A percentile compares a stretch with the other conserved stretches of the same genome.
Evolutionary conservation across 2,329 filamentous ascomycete species (phyloP).

Genomic region (Aspergillus sergii): DNA sequence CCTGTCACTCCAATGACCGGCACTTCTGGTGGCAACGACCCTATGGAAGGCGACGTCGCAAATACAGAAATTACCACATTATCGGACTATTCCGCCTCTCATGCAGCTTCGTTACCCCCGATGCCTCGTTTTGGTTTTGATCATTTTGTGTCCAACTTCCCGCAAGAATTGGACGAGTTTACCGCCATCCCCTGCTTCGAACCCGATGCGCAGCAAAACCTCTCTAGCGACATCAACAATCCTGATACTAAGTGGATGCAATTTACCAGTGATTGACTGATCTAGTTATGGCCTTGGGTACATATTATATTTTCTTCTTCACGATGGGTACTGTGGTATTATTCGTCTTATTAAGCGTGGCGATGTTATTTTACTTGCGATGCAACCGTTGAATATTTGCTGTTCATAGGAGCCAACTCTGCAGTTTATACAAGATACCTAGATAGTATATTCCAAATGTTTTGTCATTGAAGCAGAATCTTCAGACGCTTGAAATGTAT

Average conservation of each 20-base stretch:
- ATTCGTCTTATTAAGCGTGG: conserved; percentile 5
- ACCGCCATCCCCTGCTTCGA: conserved; percentile 45
- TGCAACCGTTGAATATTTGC: conserved; percentile 3
- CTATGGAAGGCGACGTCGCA: conserved; percentile 27
- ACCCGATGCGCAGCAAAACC: conserved; percentile 29
- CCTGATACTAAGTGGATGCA: conserved; percentile 38
- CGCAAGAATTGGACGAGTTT: conserved; percentile 44
- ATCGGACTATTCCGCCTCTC: conserved; percentile 32
- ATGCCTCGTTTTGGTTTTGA: conserved; percentile 41
- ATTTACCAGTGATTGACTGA: conserved; percentile 36
- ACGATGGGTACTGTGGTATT: background rate
- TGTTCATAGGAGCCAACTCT: background rate
- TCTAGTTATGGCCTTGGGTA: background rate
- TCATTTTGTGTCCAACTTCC: conserved; percentile 44
- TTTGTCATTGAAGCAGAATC: background rate
- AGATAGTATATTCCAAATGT: conserved; percentile 10
- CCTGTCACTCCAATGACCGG: conserved; percentile 27
- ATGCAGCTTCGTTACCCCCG: conserved; percentile 30
- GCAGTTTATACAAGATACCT: conserved; percentile 18
- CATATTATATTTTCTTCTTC: conserved; percentile 1
- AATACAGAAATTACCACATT: conserved; percentile 24
- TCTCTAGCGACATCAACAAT: conserved; percentile 29
- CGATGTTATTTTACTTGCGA: conserved; percentile 1
- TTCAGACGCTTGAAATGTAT: background rate
- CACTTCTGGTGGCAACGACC: conserved; percentile 15